These are phyloP conservation scores for Chaetomium sp. DNA, from an alignment of 2,329 filamentous ascomycete species.

Conservation along the genomic window DNA sequence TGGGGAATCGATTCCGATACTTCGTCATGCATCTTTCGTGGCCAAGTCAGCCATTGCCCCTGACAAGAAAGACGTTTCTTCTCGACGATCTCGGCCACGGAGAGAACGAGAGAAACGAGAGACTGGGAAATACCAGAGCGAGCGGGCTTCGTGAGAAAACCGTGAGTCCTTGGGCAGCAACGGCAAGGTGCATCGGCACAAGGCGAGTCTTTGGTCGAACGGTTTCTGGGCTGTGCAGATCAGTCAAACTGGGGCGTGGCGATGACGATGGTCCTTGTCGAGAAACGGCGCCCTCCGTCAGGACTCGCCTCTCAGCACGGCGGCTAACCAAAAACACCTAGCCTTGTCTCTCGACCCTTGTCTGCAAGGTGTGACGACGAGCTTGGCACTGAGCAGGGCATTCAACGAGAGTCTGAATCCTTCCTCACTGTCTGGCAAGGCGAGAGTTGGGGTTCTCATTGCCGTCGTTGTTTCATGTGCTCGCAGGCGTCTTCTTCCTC, in stretches of 20 bases:
- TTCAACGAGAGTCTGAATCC: conserved; percentile 10
- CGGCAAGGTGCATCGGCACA: neutral
- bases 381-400: neutral
- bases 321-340: conserved; percentile 16
- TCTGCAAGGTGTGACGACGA: conserved; percentile 14
- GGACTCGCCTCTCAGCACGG: neutral
- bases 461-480: neutral
- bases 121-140: neutral
- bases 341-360: conserved; percentile 25
- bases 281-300: conserved; percentile 24
- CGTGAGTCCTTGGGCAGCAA: conserved; percentile 7
- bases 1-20: neutral
- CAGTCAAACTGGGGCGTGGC: conserved; percentile 22
- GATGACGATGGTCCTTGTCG: conserved; percentile 16
- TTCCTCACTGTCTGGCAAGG: conserved; percentile 4
- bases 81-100: neutral
- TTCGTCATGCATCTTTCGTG: neutral
- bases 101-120: neutral
- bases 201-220: conserved; percentile 13
- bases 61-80: too few species aligned
- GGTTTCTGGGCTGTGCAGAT: conserved; percentile 32
- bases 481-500: neutral
- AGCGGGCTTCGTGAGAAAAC: neutral
- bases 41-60: neutral
- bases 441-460: neutral